phyloP scores from a whole-genome alignment of 305 asterid genomes.

The Fraxinus nigra region DNA sequence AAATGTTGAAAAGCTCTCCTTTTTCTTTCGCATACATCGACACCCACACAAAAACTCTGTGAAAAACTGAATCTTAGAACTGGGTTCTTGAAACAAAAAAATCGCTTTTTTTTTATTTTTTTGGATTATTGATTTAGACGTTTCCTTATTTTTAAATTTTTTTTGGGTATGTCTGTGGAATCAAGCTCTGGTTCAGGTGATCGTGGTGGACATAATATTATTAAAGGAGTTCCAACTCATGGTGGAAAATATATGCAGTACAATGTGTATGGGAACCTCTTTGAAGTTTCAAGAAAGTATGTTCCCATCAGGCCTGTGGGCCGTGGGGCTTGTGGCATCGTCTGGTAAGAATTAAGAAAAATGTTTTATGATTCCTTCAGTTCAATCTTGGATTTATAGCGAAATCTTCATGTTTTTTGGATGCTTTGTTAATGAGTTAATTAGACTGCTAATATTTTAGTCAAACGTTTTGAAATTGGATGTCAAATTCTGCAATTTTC shows the following conservation, averaged over 20 bases:
- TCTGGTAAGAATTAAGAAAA: slow-evolving; percentile 42
- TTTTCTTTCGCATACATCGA: slow-evolving; percentile 26
- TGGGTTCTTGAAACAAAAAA: slow-evolving; percentile 23
- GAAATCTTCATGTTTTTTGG: not conserved
- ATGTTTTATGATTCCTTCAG: not conserved
- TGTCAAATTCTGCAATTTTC: not conserved
- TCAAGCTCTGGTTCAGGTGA: slow-evolving; percentile 61
- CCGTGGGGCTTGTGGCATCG: slow-evolving; percentile 72
- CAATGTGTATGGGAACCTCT: slow-evolving; percentile 73
- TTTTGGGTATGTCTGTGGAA: slow-evolving; percentile 44
- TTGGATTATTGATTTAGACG: not conserved
- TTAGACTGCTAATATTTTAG: not conserved
- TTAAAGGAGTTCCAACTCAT: slow-evolving; percentile 61
- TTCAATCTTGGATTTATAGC: not conserved
- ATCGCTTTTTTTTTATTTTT: not conserved
- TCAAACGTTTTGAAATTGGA: not conserved
- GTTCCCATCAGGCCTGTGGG: slow-evolving; percentile 72
- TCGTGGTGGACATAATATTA: slow-evolving; percentile 55
- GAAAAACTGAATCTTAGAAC: slow-evolving; percentile 26
- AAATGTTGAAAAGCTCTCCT: slow-evolving; percentile 27
- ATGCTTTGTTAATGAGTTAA: not conserved
- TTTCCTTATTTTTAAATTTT: not conserved
- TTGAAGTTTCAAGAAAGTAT: slow-evolving; percentile 70
- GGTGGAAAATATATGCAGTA: slow-evolving; percentile 70
- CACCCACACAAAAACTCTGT: slow-evolving; percentile 16